Conservation (phyloP, 306 rosid genomes). For the Lupinus albus region DNA sequence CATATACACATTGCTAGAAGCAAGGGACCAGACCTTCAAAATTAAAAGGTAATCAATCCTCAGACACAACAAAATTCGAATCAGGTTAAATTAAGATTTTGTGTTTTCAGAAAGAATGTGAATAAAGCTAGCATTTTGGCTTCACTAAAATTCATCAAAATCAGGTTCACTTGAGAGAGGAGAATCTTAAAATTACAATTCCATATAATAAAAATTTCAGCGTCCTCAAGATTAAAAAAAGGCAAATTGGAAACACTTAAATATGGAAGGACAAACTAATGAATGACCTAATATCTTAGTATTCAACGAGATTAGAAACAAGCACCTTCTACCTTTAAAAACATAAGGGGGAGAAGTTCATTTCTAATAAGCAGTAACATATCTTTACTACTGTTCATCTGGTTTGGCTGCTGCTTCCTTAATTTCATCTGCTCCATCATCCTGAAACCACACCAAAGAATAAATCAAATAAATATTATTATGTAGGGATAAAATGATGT, state of each 20-base stretch:
- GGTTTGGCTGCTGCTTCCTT: conserved; percentile 84
- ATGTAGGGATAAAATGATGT: background rate
- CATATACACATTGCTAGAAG: background rate
- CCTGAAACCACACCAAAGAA: conserved; percentile 52
- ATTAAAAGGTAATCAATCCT: too few relatives aligned
- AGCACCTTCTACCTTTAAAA: conserved; percentile 74
- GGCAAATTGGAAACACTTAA: conserved; percentile 61
- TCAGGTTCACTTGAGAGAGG: conserved; percentile 36
- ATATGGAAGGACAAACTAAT: conserved; percentile 72
- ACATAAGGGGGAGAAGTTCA: conserved; percentile 76
- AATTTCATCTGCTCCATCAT: conserved; percentile 94
- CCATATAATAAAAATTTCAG: conserved; percentile 51
- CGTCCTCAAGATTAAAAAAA: conserved; percentile 57
- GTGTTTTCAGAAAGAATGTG: conserved; percentile 3
- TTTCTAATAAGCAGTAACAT: conserved; percentile 49
- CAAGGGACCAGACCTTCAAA: background rate
- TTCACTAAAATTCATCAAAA: background rate
- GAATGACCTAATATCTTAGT: conserved; percentile 65
- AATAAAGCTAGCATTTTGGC: background rate
- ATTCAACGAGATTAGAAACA: conserved; percentile 53
- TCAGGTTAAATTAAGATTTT: background rate
- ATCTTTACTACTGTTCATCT: conserved; percentile 67
- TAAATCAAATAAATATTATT: background rate
- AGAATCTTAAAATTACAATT: conserved; percentile 53
- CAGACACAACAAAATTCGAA: background rate